Base-by-base conservation (phyloP, 768 basidiomycete species). In the Rhodotorula paludigena region DNA sequence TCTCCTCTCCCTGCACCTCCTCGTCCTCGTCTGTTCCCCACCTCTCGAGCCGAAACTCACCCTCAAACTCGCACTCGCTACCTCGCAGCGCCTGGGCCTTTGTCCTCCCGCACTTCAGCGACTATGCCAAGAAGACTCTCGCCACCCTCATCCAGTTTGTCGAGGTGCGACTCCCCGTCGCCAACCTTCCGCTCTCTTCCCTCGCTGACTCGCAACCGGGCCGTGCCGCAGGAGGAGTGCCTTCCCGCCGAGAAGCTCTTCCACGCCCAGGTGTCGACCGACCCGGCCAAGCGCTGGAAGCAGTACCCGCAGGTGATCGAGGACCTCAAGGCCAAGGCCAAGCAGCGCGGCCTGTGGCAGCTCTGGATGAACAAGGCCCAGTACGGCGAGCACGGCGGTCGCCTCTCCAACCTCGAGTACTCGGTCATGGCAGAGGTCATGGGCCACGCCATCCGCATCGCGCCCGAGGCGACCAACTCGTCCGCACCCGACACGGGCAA, bases 321-420 rank as follows among this genome's bases (percentile, higher is more conserved):
- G 72, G 87, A 89, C 62, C 83, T 99, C 72, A 96, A 98, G 81
- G 82, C 76, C 68, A 90, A 89, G 78, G 96, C 94, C 0, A 89
- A 87, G 80, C 84, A 85, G 76, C 84, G 86, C 35, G 96, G 96
- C 5, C 82, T 99, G 45, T 99, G 96, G 96, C 98, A 98, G 77
- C 82, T 99, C 44, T 98, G 97, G 82, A 82, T 98, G 69, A 92
- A 89, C 84, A 91, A 92, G 80, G 83, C 85, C 36, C 94, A 96
- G 77, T 69, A 67, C 66, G 56, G 52, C 48, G 68, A 66, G 72
- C 83, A 85, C 75, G 94, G 94, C 48, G 88, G 92, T 10, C 87
- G 88, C n/a, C 82, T 98, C 71, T 87, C 87, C 23, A 98, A 97
- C 78, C 82, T 99, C 53, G 96, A 99, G 91, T 98, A 99, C 77